A percentile compares a stretch with the other conserved stretches of the same genome.
phyloP scores from a whole-genome alignment of 2,329 filamentous ascomycete species.

The Alternaria solani region DNA sequence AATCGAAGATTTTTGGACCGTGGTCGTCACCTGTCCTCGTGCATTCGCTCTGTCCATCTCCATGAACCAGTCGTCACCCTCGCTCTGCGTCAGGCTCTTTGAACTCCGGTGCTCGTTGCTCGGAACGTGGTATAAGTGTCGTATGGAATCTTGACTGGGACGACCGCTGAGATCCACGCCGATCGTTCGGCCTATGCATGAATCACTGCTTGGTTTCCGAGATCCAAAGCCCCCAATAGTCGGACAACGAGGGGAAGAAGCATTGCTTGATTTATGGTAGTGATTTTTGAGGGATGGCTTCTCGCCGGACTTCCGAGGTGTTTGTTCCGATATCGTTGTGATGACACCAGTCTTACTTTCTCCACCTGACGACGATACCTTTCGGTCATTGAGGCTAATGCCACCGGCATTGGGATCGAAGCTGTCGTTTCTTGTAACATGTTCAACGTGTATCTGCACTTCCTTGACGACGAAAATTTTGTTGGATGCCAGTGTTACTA shows the following conservation, averaged over 20 bases:
- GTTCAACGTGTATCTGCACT: constrained; percentile 45
- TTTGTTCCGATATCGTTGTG: constrained; percentile 19
- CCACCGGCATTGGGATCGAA: constrained; percentile 15
- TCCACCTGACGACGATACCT: constrained; percentile 11
- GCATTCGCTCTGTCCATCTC: constrained; percentile 25
- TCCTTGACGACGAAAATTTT: constrained; percentile 52
- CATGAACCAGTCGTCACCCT: constrained; percentile 31
- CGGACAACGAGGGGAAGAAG: constrained; percentile 23
- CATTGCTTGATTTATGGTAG: constrained; percentile 19
- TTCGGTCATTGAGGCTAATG: constrained; percentile 30
- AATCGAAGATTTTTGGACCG: constrained; percentile 10
- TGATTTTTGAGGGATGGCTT: constrained; percentile 5
- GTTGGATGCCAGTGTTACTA: constrained; percentile 41
- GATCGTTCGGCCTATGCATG: constrained; percentile 23
- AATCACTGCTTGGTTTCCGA: constrained; percentile 18
- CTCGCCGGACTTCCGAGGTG: constrained; percentile 4
- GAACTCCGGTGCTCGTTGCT: constrained; percentile 9
- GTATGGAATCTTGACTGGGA: constrained; percentile 38
- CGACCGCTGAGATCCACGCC: constrained; percentile 22
- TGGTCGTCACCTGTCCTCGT: constrained; percentile 23
- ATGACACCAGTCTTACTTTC: constrained; percentile 24
- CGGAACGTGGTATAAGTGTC: constrained; percentile 25
- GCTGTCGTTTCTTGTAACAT: constrained; percentile 24
- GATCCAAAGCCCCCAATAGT: constrained; percentile 16
- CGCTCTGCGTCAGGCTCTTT: constrained; percentile 6